Evolutionary conservation across 1,139 yeast genomes (phyloP).

Genomic region (Pichia sp.): DNA sequence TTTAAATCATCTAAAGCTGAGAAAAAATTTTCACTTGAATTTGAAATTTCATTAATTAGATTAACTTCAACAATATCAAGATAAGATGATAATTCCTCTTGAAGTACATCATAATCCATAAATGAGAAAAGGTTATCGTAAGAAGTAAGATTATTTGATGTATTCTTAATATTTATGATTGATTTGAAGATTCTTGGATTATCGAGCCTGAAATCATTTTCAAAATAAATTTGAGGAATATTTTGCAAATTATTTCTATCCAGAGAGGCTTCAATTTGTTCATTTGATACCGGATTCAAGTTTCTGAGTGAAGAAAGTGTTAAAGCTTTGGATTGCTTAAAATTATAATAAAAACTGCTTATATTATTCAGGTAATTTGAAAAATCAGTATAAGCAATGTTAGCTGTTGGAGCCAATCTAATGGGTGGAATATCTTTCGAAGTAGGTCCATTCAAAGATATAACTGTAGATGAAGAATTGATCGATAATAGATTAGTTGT

Average conservation of each 20-base stretch:
- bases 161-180: constrained; percentile 53
- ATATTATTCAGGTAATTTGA: constrained; percentile 41
- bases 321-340: constrained; percentile 40
- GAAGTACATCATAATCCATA: constrained; percentile 51
- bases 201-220: constrained; percentile 67
- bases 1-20: constrained; percentile 74
- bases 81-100: constrained; percentile 74
- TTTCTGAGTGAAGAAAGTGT: constrained; percentile 44
- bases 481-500: constrained; percentile 26
- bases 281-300: constrained; percentile 14
- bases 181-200: constrained; percentile 74
- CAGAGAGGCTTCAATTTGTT: constrained; percentile 21
- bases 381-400: constrained; percentile 44
- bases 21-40: constrained; percentile 78
- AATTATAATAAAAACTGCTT: constrained; percentile 48
- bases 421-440: constrained; percentile 80
- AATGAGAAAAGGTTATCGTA: constrained; percentile 21
- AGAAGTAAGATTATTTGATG: constrained; percentile 30
- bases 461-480: constrained; percentile 26
- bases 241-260: constrained; percentile 27
- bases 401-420: constrained; percentile 51
- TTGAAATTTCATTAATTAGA: constrained; percentile 74
- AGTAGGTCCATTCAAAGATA: constrained; percentile 63
- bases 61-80: constrained; percentile 80
- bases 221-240: constrained; percentile 67